Percentiles rank a stretch among this genome's conserved stretches.
These are phyloP conservation scores for Asterella californica DNA, from an alignment of 225 moss, liverwort and hornwort species.

Conservation along the genomic window DNA sequence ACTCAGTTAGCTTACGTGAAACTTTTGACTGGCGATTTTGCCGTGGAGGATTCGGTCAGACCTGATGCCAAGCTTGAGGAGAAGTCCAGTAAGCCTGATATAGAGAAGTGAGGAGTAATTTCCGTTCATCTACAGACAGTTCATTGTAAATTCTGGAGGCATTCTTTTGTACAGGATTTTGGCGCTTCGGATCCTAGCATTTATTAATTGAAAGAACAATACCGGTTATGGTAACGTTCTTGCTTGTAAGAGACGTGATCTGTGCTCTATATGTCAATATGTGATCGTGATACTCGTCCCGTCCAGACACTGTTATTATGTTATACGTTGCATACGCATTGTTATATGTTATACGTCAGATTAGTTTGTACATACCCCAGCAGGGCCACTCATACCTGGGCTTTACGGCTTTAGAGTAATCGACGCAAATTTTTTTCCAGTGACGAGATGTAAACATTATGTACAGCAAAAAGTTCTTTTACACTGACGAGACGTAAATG, in stretches of 20 bases:
- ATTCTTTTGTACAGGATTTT: constrained; percentile 20
- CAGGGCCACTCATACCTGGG: no score
- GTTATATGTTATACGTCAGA: no score
- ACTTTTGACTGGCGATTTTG: constrained; percentile 58
- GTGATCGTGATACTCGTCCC: no score
- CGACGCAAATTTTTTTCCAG: no score
- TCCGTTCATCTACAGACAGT: not conserved
- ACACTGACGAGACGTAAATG: no score
- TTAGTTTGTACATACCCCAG: no score
- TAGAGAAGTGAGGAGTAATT: constrained; percentile 13
- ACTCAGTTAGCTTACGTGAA: constrained; percentile 70
- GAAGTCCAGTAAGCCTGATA: constrained; percentile 21
- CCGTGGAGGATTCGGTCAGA: constrained; percentile 20
- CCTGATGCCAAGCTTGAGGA: constrained; percentile 25
- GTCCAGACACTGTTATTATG: no score
- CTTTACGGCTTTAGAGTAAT: no score
- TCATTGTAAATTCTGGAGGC: constrained; percentile 13
- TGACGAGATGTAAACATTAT: no score
- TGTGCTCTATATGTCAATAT: no score
- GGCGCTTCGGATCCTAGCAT: constrained; percentile 7
- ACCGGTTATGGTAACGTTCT: not conserved
- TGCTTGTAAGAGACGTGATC: not conserved
- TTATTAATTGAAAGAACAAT: constrained; percentile 3
- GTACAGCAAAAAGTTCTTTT: no score
- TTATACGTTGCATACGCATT: no score